Conservation (phyloP, 441 rosid genomes). For the Raphanus hybrid region DNA sequence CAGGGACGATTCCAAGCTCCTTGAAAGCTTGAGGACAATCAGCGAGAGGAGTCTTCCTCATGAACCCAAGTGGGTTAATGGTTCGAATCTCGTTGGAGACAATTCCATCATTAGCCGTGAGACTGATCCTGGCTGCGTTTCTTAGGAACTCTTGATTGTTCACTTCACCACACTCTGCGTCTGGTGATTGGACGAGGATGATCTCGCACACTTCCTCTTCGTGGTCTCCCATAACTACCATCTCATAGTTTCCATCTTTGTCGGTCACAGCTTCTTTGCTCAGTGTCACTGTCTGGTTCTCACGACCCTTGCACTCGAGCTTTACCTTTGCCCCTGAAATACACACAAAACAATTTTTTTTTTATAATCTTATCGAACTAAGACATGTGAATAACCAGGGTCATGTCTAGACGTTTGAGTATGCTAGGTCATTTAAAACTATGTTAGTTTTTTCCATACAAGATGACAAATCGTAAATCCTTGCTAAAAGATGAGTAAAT, state of each 20-base stretch:
- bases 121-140: conserved; percentile 52
- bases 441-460: neutral
- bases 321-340: no score
- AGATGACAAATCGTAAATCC: neutral
- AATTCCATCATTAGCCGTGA: conserved; percentile 56
- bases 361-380: neutral
- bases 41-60: conserved; percentile 47
- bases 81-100: conserved; percentile 42
- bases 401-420: neutral
- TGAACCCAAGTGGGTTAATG: conserved; percentile 64
- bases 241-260: no score
- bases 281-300: no score
- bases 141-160: conserved; percentile 41
- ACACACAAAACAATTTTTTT: neutral
- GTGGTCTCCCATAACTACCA: no score
- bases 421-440: neutral
- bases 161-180: conserved; percentile 49
- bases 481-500: neutral
- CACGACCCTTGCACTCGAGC: no score
- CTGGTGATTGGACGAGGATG: conserved; percentile 45
- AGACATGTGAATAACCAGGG: conserved; percentile 2
- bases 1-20: conserved; percentile 56
- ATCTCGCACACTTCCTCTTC: conserved; percentile 34
- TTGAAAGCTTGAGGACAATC: conserved; percentile 51
- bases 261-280: no score